A percentile compares a stretch with the other conserved stretches of the same genome.
Evolutionary conservation across 1,284 basidiomycete species (phyloP).

Genomic region (Ustilago bromivora): DNA sequence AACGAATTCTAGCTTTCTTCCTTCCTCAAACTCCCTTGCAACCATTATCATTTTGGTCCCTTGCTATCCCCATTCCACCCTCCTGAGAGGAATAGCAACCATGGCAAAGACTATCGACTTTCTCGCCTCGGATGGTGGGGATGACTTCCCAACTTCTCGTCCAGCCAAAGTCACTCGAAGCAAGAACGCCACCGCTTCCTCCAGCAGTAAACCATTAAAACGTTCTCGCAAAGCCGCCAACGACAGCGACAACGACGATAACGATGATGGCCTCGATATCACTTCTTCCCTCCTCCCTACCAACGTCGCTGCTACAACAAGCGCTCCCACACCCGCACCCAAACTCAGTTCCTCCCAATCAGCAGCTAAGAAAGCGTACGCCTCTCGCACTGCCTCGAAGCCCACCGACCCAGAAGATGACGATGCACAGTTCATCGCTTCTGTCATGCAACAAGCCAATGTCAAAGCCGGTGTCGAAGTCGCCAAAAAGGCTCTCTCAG

Average conservation of each 20-base stretch:
- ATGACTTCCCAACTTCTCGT: conserved; percentile 16
- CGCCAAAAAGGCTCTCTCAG: conserved; percentile 55
- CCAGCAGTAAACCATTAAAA: conserved; percentile 19
- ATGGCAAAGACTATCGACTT: conserved; percentile 64
- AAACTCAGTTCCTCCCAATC: conserved; percentile 15
- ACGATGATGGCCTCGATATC: conserved; percentile 44
- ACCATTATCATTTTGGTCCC: conserved; percentile 2
- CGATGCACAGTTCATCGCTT: conserved; percentile 66
- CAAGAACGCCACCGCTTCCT: conserved; percentile 27
- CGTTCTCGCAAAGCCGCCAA: conserved; percentile 9
- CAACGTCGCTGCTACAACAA: neutral
- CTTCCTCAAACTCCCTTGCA: neutral
- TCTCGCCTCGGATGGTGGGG: conserved; percentile 58
- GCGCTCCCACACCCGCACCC: conserved; percentile 15
- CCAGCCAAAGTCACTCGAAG: conserved; percentile 16
- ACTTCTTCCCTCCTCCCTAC: conserved; percentile 31
- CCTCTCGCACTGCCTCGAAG: neutral
- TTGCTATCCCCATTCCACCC: neutral
- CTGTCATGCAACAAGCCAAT: conserved; percentile 65
- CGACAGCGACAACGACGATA: conserved; percentile 19
- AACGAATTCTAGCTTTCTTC: conserved; percentile 8
- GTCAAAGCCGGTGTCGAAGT: conserved; percentile 64
- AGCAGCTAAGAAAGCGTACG: conserved; percentile 5
- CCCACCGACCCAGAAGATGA: conserved; percentile 53
- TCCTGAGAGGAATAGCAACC: neutral